Base-by-base conservation (phyloP, 768 basidiomycete genomes). In the Pleurotus pulmonarius region DNA sequence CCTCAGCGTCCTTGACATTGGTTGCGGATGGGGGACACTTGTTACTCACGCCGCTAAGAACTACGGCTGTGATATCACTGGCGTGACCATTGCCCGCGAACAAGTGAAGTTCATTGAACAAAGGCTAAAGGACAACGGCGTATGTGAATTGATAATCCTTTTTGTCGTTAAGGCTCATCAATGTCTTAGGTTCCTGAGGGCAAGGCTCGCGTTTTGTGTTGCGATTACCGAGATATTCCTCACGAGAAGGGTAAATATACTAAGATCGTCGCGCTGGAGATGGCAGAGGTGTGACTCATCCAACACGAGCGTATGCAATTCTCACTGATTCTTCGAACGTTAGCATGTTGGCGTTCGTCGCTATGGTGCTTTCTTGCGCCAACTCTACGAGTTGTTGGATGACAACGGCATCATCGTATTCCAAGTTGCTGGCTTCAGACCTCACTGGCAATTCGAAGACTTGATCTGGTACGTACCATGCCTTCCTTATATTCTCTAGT, bases 391-490 rank as follows among this genome's bases (percentile, higher is more conserved):
- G 63, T 79, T 98, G 38, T 79, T 99, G 59, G 90, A 94, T 58
- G 95, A 99, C 69, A 90, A 98, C 61, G 97, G 97, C 29, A 83
- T 88, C 57, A 89, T 98, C 65, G 91, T 98, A 45, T 82, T 95
- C 75, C 97, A 99, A 74, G 96, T 99, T n/a, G 93, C 97, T 47
- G 97, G 97, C 59, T 76, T 98, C 62, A 87, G 96, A 37, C 94
- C 94, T 4, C 70, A 79, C n/a, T 99, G 97, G 97, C 97, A 98
- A 69, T 98, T 87, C 62, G 97, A 99, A 76, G 97, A 99, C 69
- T 85, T 99, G 56, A 86, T 93, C 63, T 99, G 97, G 94, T 88
- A 64, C 39, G 73, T 69, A 9, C 37, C 45, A 11, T 29, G 40
- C 29, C 49, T 29, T 8, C 7, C n/a, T 44, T 26, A 25, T 5